Conservation (phyloP, 148 eudicot species). For the Amaranthus palmeri region DNA sequence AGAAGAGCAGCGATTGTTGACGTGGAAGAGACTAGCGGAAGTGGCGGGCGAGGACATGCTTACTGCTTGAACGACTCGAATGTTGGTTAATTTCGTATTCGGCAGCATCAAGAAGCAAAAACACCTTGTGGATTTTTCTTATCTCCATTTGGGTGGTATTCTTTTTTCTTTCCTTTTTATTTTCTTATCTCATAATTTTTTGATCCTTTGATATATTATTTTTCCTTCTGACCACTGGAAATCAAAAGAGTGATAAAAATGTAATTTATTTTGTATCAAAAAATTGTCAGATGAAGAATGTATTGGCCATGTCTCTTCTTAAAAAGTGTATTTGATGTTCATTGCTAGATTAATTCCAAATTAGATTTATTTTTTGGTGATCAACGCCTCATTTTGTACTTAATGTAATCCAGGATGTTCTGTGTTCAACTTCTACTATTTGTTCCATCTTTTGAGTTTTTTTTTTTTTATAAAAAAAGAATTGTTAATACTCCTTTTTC, state of each 20-base stretch:
- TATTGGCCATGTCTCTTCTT: constrained; percentile 24
- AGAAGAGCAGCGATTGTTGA: constrained; percentile 45
- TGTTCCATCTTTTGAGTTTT: not conserved
- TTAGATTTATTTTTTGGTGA: constrained; percentile 13
- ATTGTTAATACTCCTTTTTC: not conserved
- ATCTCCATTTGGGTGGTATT: constrained; percentile 27
- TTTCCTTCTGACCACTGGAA: constrained; percentile 26
- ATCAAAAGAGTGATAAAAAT: constrained; percentile 30
- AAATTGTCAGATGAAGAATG: constrained; percentile 31
- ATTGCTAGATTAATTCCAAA: not conserved
- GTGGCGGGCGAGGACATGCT: constrained; percentile 46
- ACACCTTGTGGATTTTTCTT: constrained; percentile 6
- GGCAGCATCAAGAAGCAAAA: constrained; percentile 12
- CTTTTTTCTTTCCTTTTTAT: constrained; percentile 17
- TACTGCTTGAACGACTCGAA: constrained; percentile 21
- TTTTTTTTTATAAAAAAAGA: not conserved
- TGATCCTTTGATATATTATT: constrained; percentile 19
- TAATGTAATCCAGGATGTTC: constrained; percentile 11
- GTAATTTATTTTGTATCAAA: constrained; percentile 36
- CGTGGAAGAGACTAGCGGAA: constrained; percentile 56
- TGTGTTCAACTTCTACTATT: constrained; percentile 1
- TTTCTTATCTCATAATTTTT: constrained; percentile 7
- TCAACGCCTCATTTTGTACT: constrained; percentile 16
- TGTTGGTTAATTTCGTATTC: constrained; percentile 3
- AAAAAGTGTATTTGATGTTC: constrained; percentile 14